These are phyloP conservation scores for Plasmodium knowlesi DNA, from an alignment of 169 alveolate species.

Conservation along the genomic window DNA sequence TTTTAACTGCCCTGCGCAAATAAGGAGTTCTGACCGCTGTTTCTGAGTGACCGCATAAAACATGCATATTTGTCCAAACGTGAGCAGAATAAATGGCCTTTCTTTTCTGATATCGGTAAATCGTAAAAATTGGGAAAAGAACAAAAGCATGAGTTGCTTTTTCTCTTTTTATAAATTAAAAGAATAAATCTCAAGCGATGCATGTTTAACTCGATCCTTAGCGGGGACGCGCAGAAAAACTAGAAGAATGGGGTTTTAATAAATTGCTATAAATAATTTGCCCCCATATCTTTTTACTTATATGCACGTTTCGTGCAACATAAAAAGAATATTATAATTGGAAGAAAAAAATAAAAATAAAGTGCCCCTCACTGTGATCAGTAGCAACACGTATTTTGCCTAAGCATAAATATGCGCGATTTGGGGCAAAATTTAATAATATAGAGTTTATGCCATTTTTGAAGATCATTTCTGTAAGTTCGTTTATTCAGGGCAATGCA, in stretches of 20 bases:
- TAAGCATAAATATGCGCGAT: neutral
- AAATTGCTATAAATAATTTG: neutral
- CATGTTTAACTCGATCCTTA: neutral
- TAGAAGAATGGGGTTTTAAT: neutral
- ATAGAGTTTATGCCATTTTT: neutral
- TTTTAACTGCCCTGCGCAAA: neutral
- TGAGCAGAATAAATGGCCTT: neutral
- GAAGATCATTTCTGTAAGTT: neutral
- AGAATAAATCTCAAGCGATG: neutral
- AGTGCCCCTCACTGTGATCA: neutral
- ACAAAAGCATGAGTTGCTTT: neutral
- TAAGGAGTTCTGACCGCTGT: neutral
- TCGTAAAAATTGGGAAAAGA: neutral
- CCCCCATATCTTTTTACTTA: neutral
- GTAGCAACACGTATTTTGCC: neutral
- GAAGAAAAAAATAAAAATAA: neutral
- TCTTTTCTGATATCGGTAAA: neutral
- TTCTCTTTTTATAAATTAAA: neutral
- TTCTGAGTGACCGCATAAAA: neutral
- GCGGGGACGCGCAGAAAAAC: neutral
- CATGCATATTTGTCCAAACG: neutral
- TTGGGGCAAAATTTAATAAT: neutral
- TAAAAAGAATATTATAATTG: neutral
- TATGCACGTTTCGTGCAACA: neutral
- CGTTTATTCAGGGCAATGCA: neutral